Percentiles rank a stretch among this genome's conserved stretches.
phyloP scores from a whole-genome alignment of 75 land plant genomes.

The Pinus albicaulis region DNA sequence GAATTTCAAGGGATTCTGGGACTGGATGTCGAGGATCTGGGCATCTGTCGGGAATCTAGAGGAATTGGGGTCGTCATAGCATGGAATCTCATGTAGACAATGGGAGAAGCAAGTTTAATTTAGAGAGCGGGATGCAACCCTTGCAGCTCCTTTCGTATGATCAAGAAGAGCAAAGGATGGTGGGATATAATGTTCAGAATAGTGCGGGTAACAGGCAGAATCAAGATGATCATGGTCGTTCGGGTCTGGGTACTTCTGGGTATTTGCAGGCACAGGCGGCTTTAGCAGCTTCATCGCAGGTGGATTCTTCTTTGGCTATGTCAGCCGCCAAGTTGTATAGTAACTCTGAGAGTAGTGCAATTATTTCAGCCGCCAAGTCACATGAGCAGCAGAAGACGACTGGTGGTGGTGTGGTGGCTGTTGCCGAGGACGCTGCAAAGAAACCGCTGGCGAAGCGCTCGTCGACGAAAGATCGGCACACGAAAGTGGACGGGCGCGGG shows the following conservation, averaged over 20 bases:
- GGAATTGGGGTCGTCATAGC: slow-evolving; percentile 10
- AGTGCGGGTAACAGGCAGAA: slow-evolving; percentile 24
- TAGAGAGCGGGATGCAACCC: slow-evolving; percentile 9
- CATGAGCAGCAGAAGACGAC: neutral
- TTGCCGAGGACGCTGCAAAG: slow-evolving; percentile 17
- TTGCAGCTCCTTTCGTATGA: slow-evolving; percentile 7
- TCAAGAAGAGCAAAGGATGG: slow-evolving; percentile 13
- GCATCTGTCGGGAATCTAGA: slow-evolving; percentile 2
- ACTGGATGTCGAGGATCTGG: slow-evolving; percentile 5
- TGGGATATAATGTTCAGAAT: slow-evolving; percentile 40
- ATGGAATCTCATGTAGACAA: slow-evolving; percentile 13
- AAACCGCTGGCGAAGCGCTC: slow-evolving; percentile 81
- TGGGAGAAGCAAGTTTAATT: slow-evolving; percentile 18
- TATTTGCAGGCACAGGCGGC: slow-evolving; percentile 1
- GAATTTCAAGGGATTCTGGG: neutral
- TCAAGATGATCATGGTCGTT: slow-evolving; percentile 21
- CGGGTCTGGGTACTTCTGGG: slow-evolving; percentile 5
- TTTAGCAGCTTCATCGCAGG: slow-evolving; percentile 14
- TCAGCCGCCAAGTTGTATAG: slow-evolving; percentile 17
- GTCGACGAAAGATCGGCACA: slow-evolving; percentile 86
- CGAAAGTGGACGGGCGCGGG: slow-evolving; percentile 85
- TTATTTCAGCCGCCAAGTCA: neutral
- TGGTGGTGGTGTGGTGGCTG: neutral
- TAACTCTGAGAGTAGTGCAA: neutral
- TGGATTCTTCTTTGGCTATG: slow-evolving; percentile 34